These are phyloP conservation scores for Polytrichum commune DNA, from an alignment of 225 moss, liverwort and hornwort species.

Conservation along the genomic window DNA sequence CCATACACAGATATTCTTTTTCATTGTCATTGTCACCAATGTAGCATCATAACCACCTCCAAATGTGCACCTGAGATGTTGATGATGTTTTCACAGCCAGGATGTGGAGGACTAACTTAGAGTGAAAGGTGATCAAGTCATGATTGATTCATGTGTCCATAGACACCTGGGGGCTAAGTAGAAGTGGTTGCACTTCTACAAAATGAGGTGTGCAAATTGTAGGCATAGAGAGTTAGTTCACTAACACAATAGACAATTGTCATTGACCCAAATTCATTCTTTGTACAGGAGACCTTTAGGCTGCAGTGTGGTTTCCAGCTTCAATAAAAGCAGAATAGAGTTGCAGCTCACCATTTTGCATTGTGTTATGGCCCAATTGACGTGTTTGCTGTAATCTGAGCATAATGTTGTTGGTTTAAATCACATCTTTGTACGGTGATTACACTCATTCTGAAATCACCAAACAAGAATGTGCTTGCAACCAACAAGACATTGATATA, in stretches of 20 bases:
- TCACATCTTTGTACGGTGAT: too few relatives aligned
- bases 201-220: background rate
- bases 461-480: too few relatives aligned
- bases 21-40: background rate
- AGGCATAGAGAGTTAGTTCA: background rate
- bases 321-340: slow-evolving; percentile 22
- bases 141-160: background rate
- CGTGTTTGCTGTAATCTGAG: too few relatives aligned
- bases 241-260: background rate
- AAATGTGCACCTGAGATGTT: background rate
- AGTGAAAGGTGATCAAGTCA: background rate
- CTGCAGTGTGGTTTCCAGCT: slow-evolving; percentile 28
- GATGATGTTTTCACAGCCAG: background rate
- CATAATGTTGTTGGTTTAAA: too few relatives aligned
- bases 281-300: slow-evolving; percentile 27
- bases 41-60: background rate
- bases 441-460: too few relatives aligned
- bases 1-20: background rate
- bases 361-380: too few relatives aligned
- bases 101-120: background rate
- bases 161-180: background rate
- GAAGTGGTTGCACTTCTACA: background rate
- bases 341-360: slow-evolving; percentile 15
- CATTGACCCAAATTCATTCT: slow-evolving; percentile 24
- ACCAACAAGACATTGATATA: too few relatives aligned